Conservation (phyloP, 139 green algal species). For the Chlorella ohadii region DNA sequence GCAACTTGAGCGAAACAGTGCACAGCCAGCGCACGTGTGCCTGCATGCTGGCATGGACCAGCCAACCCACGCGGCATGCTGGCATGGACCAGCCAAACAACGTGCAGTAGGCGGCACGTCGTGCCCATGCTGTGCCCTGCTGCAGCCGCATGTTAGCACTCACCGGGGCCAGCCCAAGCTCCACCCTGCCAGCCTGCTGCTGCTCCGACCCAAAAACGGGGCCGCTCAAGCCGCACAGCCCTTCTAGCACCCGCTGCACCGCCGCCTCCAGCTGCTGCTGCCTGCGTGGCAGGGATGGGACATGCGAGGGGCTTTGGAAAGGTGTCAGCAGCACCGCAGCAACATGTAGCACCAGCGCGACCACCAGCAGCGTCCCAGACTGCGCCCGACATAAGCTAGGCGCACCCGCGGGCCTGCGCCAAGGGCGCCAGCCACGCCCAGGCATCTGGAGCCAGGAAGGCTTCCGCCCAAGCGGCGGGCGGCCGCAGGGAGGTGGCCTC, state of each 20-base stretch:
- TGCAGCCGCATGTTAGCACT: too few relatives aligned
- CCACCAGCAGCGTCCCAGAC: not conserved
- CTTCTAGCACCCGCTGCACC: constrained; percentile 72
- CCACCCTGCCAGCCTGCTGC: not conserved
- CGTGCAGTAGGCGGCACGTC: too few relatives aligned
- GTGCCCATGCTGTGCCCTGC: too few relatives aligned
- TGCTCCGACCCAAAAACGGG: constrained; percentile 64
- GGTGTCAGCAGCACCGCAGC: too few relatives aligned
- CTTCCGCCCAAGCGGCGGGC: constrained; percentile 51
- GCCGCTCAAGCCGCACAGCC: constrained; percentile 72
- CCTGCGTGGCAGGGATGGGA: not conserved
- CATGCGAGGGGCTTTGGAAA: too few relatives aligned
- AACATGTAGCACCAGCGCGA: not conserved
- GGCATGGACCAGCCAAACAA: too few relatives aligned
- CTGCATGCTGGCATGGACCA: too few relatives aligned
- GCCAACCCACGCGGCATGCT: too few relatives aligned
- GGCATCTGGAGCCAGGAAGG: constrained; percentile 59
- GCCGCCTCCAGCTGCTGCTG: constrained; percentile 45
- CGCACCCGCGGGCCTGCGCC: constrained; percentile 45
- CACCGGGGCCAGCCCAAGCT: constrained; percentile 17
- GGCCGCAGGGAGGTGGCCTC: constrained; percentile 52
- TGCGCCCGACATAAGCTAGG: not conserved
- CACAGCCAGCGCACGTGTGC: too few relatives aligned
- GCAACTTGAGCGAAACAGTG: too few relatives aligned
- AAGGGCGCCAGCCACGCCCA: constrained; percentile 73